phyloP scores from a whole-genome alignment of 805 yeast species.

The Saccharomyces jurei region DNA sequence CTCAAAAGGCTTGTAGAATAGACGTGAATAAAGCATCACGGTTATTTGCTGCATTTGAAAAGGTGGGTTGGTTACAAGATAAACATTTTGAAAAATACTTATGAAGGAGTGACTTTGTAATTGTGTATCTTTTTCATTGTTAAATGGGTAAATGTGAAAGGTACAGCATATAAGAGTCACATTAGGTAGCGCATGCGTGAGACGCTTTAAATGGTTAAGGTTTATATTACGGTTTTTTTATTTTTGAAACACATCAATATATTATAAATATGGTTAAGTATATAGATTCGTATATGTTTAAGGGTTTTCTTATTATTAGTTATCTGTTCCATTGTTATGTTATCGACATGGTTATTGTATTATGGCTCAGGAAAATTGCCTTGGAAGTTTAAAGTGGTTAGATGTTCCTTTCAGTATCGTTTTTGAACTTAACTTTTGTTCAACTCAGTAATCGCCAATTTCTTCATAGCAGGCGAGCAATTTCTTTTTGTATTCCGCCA shows the following conservation, averaged over 20 bases:
- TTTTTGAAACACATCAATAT: not conserved
- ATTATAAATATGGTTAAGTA: not conserved
- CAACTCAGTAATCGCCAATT: not conserved
- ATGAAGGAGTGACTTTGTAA: not conserved
- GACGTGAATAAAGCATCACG: constrained; percentile 93
- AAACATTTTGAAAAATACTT: constrained; percentile 43
- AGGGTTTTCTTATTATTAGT: not conserved
- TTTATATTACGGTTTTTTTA: not conserved
- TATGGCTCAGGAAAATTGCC: not conserved
- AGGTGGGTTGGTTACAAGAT: constrained; percentile 86
- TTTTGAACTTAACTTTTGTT: too few species aligned
- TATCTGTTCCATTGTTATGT: not conserved
- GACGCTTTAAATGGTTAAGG: not conserved
- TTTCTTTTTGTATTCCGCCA: constrained; percentile 30
- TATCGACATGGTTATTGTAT: not conserved
- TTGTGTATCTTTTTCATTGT: not conserved
- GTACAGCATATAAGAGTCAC: not conserved
- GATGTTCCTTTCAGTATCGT: too few species aligned
- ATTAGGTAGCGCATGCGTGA: not conserved
- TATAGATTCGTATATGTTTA: not conserved
- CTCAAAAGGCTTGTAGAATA: constrained; percentile 92
- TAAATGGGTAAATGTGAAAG: not conserved
- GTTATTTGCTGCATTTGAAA: constrained; percentile 78
- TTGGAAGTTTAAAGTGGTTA: too few species aligned
- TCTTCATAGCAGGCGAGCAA: constrained; percentile 18